These are phyloP conservation scores for Mycosphaerella sp. DNA, from an alignment of 2,329 filamentous ascomycete species.

Conservation along the genomic window DNA sequence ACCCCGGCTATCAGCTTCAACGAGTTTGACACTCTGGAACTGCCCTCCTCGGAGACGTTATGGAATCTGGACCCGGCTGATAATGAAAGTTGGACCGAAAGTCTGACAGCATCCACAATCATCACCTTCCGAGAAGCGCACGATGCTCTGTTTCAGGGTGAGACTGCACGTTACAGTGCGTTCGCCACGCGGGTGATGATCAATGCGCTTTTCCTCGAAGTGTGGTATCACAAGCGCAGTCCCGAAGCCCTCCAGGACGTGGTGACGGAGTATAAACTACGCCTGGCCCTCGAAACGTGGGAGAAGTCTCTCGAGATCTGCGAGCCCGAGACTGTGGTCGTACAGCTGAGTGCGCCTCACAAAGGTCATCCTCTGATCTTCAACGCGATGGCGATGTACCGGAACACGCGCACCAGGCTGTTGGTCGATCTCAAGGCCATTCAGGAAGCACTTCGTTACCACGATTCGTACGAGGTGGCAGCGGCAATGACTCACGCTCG, in stretches of 20 bases:
- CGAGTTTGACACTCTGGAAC: conserved; percentile 86
- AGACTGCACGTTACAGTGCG: conserved; percentile 83
- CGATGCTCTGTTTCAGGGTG: conserved; percentile 90
- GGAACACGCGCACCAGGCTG: conserved; percentile 84
- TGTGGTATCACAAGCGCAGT: conserved; percentile 98
- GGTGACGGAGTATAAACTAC: conserved; percentile 95
- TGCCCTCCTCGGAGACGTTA: conserved; percentile 87
- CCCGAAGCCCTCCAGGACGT: conserved; percentile 97
- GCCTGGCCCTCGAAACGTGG: conserved; percentile 96
- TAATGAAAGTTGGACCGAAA: conserved; percentile 77
- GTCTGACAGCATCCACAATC: conserved; percentile 61
- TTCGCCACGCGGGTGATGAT: conserved; percentile 98
- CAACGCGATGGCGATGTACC: conserved; percentile 95
- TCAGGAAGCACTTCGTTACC: conserved; percentile 92
- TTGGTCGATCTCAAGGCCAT: conserved; percentile 94
- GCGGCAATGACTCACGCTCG: conserved; percentile 93
- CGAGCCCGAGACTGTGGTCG: conserved; percentile 80
- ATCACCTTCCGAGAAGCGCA: conserved; percentile 92
- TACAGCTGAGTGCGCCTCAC: conserved; percentile 87
- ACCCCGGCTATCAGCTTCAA: conserved; percentile 98
- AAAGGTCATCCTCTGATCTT: conserved; percentile 95
- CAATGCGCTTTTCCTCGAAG: conserved; percentile 94
- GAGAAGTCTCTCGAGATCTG: conserved; percentile 91
- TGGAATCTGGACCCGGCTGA: conserved; percentile 83
- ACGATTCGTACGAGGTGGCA: conserved; percentile 94